Evolutionary conservation across 352 stramenopile genomes (phyloP).

Genomic region (Lagenidium giganteum): DNA sequence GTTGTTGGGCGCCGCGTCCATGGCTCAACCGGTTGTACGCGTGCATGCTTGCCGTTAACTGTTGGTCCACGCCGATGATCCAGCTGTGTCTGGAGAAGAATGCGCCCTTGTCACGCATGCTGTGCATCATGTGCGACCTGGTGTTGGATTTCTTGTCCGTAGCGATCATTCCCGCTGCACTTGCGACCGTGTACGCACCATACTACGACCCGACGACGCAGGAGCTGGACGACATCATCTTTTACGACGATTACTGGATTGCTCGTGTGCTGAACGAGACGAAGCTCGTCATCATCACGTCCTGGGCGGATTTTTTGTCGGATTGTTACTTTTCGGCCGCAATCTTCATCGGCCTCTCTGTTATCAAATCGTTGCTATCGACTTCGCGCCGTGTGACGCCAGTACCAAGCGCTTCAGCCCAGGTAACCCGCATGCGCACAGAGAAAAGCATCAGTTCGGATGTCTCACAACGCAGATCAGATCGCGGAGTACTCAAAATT

Average conservation of each 20-base stretch:
- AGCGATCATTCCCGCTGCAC: background rate
- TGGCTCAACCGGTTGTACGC: conserved; percentile 30
- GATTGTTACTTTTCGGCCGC: conserved; percentile 8
- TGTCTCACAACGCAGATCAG: too few relatives aligned
- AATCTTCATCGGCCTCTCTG: conserved; percentile 10
- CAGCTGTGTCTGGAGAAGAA: too few relatives aligned
- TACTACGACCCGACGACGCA: background rate
- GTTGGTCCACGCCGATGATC: conserved; percentile 26
- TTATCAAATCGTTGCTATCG: conserved; percentile 7
- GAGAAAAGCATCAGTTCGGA: too few relatives aligned
- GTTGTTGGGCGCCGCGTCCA: conserved; percentile 3
- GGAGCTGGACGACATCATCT: background rate
- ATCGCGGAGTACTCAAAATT: too few relatives aligned
- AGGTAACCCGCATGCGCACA: too few relatives aligned
- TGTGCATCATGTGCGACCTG: conserved; percentile 1
- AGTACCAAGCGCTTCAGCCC: too few relatives aligned
- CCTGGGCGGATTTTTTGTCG: conserved; percentile 6
- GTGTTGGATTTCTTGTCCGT: conserved; percentile 11
- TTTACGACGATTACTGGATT: conserved; percentile 12
- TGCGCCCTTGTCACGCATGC: background rate
- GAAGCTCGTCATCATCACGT: conserved; percentile 5
- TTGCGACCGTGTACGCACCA: background rate
- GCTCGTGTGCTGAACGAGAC: conserved; percentile 6
- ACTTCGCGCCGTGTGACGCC: too few relatives aligned
- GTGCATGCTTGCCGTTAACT: conserved; percentile 29